phyloP scores from a whole-genome alignment of 106 monocot species.

The Apostasia ramifera region DNA sequence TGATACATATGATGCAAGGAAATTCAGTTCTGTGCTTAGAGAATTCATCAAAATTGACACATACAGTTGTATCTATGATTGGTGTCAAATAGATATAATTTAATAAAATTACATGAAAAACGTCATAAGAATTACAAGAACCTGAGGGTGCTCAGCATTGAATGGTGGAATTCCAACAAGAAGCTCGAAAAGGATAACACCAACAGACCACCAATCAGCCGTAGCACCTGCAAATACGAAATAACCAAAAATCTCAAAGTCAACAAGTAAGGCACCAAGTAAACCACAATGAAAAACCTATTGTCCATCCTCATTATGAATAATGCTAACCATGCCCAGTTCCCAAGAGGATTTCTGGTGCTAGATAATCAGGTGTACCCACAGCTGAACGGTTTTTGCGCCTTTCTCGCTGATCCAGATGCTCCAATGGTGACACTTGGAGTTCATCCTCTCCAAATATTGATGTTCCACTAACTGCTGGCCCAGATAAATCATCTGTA shows the following conservation, averaged over 20 bases:
- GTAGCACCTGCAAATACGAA: conserved; percentile 58
- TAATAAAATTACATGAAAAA: too few species aligned
- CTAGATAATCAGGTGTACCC: conserved; percentile 99
- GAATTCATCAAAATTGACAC: too few species aligned
- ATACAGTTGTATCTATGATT: too few species aligned
- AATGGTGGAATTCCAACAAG: conserved; percentile 99
- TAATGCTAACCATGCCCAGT: conserved; percentile 86
- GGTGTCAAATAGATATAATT: too few species aligned
- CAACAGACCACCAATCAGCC: conserved; percentile 99
- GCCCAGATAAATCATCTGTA: conserved; percentile 96
- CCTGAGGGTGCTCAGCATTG: conserved; percentile 99
- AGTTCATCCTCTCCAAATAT: conserved; percentile 91
- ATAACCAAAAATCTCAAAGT: neutral
- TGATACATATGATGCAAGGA: too few species aligned
- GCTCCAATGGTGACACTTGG: conserved; percentile 57
- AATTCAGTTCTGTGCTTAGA: too few species aligned
- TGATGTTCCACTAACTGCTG: conserved; percentile 79
- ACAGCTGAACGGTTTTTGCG: conserved; percentile 96
- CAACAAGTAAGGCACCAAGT: conserved; percentile 6
- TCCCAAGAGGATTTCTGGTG: conserved; percentile 94
- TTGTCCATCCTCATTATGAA: neutral
- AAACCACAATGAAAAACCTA: neutral
- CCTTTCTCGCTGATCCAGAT: conserved; percentile 63
- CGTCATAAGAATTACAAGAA: conserved; percentile 2
- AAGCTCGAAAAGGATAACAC: conserved; percentile 97